Evolutionary conservation across 805 yeast genomes (phyloP).

Genomic region (Debaryomyces prosopidis): DNA sequence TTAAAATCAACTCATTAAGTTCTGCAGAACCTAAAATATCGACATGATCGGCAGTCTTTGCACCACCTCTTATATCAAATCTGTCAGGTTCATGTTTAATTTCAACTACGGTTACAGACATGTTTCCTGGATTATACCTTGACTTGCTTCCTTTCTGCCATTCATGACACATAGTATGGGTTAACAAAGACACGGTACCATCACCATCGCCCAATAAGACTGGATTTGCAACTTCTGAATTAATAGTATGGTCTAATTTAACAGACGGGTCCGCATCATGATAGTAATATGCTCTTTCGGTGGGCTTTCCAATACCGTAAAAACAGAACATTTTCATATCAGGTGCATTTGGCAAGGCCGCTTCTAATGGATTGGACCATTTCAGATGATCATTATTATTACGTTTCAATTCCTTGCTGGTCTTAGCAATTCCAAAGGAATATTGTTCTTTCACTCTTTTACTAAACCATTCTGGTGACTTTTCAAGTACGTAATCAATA

Average conservation of each 20-base stretch:
- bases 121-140: conserved; percentile 76
- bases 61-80: conserved; percentile 95
- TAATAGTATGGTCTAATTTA: conserved; percentile 67
- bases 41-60: conserved; percentile 96
- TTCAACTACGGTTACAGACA: conserved; percentile 79
- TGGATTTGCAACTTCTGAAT: conserved; percentile 58
- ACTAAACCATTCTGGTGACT: conserved; percentile 76
- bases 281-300: conserved; percentile 90
- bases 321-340: conserved; percentile 85
- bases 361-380: conserved; percentile 96
- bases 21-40: conserved; percentile 94
- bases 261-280: conserved; percentile 58
- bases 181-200: conserved; percentile 86
- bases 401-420: conserved; percentile 53
- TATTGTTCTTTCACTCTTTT: conserved; percentile 68
- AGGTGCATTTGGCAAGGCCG: conserved; percentile 89
- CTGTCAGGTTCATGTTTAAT: conserved; percentile 91
- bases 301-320: conserved; percentile 96
- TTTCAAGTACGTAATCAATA: conserved; percentile 61
- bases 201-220: conserved; percentile 91
- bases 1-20: conserved; percentile 79
- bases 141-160: conserved; percentile 70
- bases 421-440: conserved; percentile 73
- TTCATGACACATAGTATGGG: conserved; percentile 89
- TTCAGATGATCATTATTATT: conserved; percentile 74